Evolutionary conservation across 768 basidiomycete species (phyloP).

Genomic region (Serendipita sp.): DNA sequence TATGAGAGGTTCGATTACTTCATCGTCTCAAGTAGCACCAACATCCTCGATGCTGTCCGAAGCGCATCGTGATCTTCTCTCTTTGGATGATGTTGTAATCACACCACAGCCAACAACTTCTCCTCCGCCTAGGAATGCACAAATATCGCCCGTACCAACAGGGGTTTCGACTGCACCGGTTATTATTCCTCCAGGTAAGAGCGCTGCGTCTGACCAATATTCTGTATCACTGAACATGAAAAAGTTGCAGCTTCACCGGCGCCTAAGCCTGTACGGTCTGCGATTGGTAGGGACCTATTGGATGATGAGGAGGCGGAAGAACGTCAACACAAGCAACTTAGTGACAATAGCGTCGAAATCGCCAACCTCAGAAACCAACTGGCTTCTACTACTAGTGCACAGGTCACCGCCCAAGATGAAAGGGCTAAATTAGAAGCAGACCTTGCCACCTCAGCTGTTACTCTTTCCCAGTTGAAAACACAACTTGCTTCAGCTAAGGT

Average conservation of each 20-base stretch:
- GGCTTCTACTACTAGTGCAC: constrained; percentile 54
- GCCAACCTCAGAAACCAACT: constrained; percentile 79
- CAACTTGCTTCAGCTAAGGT: constrained; percentile 72
- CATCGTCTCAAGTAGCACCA: constrained; percentile 22
- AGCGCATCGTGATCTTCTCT: constrained; percentile 27
- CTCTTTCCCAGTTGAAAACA: constrained; percentile 65
- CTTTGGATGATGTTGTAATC: constrained; percentile 22
- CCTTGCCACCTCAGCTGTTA: constrained; percentile 48
- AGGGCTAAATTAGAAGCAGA: constrained; percentile 47
- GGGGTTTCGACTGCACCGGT: background rate
- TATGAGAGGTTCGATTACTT: constrained; percentile 28
- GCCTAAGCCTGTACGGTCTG: background rate
- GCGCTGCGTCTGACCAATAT: background rate
- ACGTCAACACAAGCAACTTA: constrained; percentile 36
- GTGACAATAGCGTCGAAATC: constrained; percentile 65
- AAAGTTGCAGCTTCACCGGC: background rate
- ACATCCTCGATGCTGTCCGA: constrained; percentile 24
- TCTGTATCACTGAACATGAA: background rate
- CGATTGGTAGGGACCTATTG: constrained; percentile 35
- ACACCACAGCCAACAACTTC: background rate
- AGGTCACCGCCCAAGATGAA: constrained; percentile 49
- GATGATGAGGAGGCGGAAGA: constrained; percentile 52
- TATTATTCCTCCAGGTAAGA: background rate
- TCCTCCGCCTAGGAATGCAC: background rate
- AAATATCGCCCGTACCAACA: background rate